Conservation (phyloP, 768 basidiomycete species). For the Tricholoma furcatifolium region DNA sequence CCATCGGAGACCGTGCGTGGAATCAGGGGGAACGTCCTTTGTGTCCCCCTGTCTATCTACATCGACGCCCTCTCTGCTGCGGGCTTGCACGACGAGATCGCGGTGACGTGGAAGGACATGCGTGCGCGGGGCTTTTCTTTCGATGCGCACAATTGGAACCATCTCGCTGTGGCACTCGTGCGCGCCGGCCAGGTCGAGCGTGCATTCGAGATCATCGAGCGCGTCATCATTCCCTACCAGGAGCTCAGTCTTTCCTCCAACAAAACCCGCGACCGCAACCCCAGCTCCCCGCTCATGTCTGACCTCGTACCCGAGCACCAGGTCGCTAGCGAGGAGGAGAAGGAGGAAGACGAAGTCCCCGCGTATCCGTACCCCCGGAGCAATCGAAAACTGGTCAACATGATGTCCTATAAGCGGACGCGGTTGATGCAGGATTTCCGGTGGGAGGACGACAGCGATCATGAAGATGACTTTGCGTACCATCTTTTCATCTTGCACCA, state of each 20-base stretch:
- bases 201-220: slow-evolving; percentile 81
- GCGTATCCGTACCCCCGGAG: slow-evolving; percentile 27
- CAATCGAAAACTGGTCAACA: slow-evolving; percentile 23
- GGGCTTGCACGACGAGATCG: slow-evolving; percentile 60
- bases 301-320: slow-evolving; percentile 20
- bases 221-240: slow-evolving; percentile 66
- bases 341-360: slow-evolving; percentile 19
- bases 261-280: slow-evolving; percentile 26
- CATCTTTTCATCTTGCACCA: slow-evolving; percentile 60
- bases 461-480: slow-evolving; percentile 51
- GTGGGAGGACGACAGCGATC: slow-evolving; percentile 13
- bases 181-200: slow-evolving; percentile 80
- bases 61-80: slow-evolving; percentile 71
- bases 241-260: slow-evolving; percentile 24
- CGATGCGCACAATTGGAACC: slow-evolving; percentile 92
- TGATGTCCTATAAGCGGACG: slow-evolving; percentile 14
- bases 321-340: not conserved
- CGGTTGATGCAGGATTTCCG: slow-evolving; percentile 13
- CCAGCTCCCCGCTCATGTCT: slow-evolving; percentile 41
- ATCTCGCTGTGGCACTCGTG: slow-evolving; percentile 70
- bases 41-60: slow-evolving; percentile 77
- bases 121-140: slow-evolving; percentile 67
- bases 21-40: slow-evolving; percentile 55
- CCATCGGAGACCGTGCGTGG: slow-evolving; percentile 11
- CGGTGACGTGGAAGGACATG: slow-evolving; percentile 64